Percentiles rank a stretch among this genome's conserved stretches.
phyloP scores from a whole-genome alignment of 768 basidiomycete species.

The Lactifluus piperatus region DNA sequence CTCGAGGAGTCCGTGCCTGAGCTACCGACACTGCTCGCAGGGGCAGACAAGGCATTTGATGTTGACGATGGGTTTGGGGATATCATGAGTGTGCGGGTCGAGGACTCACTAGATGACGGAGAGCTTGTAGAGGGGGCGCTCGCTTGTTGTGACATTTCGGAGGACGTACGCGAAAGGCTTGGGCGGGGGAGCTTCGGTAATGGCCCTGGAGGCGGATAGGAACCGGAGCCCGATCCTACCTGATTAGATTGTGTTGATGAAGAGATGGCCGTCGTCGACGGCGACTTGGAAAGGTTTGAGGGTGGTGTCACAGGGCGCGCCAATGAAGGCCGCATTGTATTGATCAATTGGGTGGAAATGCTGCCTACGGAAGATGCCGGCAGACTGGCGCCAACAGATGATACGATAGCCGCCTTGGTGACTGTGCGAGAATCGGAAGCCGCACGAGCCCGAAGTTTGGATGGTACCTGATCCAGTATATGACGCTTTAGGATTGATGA shows the following conservation, averaged over 20 bases:
- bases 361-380: not conserved
- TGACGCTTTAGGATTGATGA: not conserved
- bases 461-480: not conserved
- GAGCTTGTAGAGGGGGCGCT: not conserved
- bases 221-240: not conserved
- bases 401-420: not conserved
- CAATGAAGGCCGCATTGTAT: not conserved
- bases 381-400: slow-evolving; percentile 1
- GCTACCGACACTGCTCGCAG: not conserved
- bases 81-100: slow-evolving; percentile 9
- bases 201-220: slow-evolving; percentile 3
- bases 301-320: slow-evolving; percentile 4
- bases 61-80: not conserved
- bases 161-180: slow-evolving; percentile 7
- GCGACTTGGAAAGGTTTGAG: slow-evolving; percentile 15
- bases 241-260: not conserved
- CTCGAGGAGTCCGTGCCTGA: not conserved
- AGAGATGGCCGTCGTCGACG: slow-evolving; percentile 5
- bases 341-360: slow-evolving; percentile 1
- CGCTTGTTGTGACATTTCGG: slow-evolving; percentile 1
- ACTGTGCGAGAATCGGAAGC: slow-evolving; percentile 18
- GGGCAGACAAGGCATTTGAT: not conserved
- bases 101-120: slow-evolving; percentile 15
- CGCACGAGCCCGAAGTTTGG: slow-evolving; percentile 13
- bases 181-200: slow-evolving; percentile 5